Percentiles rank a stretch among this genome's conserved stretches.
Conservation (phyloP, 352 stramenopile species). For the Albugo candida region DNA sequence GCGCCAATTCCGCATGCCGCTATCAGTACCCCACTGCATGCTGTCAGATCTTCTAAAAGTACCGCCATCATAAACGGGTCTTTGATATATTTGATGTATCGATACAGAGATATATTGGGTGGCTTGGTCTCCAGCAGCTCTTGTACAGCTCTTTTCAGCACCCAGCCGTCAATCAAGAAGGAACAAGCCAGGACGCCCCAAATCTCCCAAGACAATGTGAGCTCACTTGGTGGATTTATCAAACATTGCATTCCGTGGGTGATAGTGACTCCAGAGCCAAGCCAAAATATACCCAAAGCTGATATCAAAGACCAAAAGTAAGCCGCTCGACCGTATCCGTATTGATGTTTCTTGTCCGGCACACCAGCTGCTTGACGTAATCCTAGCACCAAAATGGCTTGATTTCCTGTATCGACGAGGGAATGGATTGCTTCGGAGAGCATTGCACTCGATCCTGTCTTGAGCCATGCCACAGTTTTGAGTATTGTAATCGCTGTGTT, state of each 20-base stretch:
- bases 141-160: slow-evolving; percentile 82
- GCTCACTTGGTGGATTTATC: slow-evolving; percentile 38
- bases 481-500: slow-evolving; percentile 88
- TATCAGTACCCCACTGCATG: slow-evolving; percentile 93
- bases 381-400: slow-evolving; percentile 79
- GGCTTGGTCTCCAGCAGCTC: slow-evolving; percentile 70
- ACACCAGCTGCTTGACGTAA: slow-evolving; percentile 65
- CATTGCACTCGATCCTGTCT: slow-evolving; percentile 91
- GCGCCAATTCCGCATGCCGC: slow-evolving; percentile 86
- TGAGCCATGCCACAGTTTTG: slow-evolving; percentile 82
- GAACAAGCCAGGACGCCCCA: slow-evolving; percentile 89
- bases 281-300: slow-evolving; percentile 95
- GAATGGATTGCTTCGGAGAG: slow-evolving; percentile 94
- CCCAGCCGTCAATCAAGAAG: slow-evolving; percentile 92
- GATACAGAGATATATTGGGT: slow-evolving; percentile 35
- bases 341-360: slow-evolving; percentile 90
- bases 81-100: slow-evolving; percentile 58
- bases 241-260: slow-evolving; percentile 81
- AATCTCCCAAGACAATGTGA: slow-evolving; percentile 75
- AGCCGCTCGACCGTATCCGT: slow-evolving; percentile 92
- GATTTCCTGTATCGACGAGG: slow-evolving; percentile 94
- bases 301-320: slow-evolving; percentile 99
- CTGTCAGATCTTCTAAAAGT: slow-evolving; percentile 91
- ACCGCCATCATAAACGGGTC: slow-evolving; percentile 96
- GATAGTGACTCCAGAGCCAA: slow-evolving; percentile 89